A percentile compares a stretch with the other conserved stretches of the same genome.
Conservation (phyloP, 1,139 yeast species). For the Dujonia santamariae region DNA sequence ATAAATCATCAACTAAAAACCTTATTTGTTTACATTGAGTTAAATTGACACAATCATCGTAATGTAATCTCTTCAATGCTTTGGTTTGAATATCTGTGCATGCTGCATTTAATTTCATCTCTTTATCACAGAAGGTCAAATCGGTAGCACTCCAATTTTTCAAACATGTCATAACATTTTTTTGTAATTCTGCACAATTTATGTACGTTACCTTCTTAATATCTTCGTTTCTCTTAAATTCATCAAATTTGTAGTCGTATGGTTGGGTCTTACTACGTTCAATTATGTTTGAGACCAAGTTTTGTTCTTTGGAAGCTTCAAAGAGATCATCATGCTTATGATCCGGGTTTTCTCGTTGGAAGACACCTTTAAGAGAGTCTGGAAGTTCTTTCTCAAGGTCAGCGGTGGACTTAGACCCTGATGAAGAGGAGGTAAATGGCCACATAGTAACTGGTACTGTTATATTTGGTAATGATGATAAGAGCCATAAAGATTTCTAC, state of each 20-base stretch:
- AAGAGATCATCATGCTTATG: slow-evolving; percentile 18
- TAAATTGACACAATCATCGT: slow-evolving; percentile 36
- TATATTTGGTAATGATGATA: too few relatives aligned
- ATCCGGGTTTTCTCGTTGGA: slow-evolving; percentile 31
- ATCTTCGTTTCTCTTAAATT: slow-evolving; percentile 29
- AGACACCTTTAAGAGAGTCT: slow-evolving; percentile 26
- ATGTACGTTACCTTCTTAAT: slow-evolving; percentile 25
- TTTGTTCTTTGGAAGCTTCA: slow-evolving; percentile 9
- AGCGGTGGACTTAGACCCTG: slow-evolving; percentile 17
- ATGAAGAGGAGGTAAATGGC: slow-evolving; percentile 19
- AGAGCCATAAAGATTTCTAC: too few relatives aligned
- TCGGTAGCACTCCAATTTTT: slow-evolving; percentile 21
- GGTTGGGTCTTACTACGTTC: background rate
- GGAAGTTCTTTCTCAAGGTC: slow-evolving; percentile 33
- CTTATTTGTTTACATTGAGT: slow-evolving; percentile 42
- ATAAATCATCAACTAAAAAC: slow-evolving; percentile 33
- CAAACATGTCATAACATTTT: slow-evolving; percentile 36
- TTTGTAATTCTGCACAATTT: slow-evolving; percentile 44
- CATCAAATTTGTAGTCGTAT: slow-evolving; percentile 29
- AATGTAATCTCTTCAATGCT: slow-evolving; percentile 34
- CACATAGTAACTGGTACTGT: too few relatives aligned
- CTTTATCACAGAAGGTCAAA: slow-evolving; percentile 26
- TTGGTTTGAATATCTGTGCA: slow-evolving; percentile 35
- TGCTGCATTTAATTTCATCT: slow-evolving; percentile 22
- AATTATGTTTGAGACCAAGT: background rate